Conservation (phyloP, 176 grass and related monocot genomes). For the Oryza glumipatula region DNA sequence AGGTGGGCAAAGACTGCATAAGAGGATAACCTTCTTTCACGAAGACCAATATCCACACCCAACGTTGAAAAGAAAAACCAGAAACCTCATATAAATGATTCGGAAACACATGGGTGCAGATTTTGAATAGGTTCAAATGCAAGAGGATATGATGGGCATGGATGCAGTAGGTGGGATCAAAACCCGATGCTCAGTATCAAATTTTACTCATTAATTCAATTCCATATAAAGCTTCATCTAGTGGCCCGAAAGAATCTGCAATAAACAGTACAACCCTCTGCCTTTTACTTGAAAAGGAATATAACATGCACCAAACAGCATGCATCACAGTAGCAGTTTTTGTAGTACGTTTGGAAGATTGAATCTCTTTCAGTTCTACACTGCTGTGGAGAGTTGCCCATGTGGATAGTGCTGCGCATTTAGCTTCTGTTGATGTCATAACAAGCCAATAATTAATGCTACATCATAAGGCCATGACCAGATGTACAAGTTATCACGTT, state of each 20-base stretch:
- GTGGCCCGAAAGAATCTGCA: background rate
- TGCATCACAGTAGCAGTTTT: background rate
- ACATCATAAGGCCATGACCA: background rate
- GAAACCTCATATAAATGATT: background rate
- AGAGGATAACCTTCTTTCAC: background rate
- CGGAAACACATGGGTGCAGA: background rate
- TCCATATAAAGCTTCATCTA: background rate
- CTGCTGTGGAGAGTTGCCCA: background rate
- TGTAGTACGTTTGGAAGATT: background rate
- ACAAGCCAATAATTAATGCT: constrained; percentile 22
- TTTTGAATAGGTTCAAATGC: background rate
- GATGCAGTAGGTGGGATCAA: background rate
- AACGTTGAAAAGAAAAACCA: background rate
- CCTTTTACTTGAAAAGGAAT: background rate
- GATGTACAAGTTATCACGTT: background rate
- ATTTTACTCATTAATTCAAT: background rate
- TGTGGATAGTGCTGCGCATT: background rate
- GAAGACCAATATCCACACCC: background rate
- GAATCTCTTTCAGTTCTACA: background rate
- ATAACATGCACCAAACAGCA: background rate
- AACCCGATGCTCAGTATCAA: background rate
- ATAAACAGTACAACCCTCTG: background rate
- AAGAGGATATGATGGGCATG: background rate
- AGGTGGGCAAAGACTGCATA: background rate
- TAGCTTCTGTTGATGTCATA: constrained; percentile 3